Percentiles rank a stretch among this genome's conserved stretches.
phyloP scores from a whole-genome alignment of 331 rosid species.

The Telfairia occidentalis region DNA sequence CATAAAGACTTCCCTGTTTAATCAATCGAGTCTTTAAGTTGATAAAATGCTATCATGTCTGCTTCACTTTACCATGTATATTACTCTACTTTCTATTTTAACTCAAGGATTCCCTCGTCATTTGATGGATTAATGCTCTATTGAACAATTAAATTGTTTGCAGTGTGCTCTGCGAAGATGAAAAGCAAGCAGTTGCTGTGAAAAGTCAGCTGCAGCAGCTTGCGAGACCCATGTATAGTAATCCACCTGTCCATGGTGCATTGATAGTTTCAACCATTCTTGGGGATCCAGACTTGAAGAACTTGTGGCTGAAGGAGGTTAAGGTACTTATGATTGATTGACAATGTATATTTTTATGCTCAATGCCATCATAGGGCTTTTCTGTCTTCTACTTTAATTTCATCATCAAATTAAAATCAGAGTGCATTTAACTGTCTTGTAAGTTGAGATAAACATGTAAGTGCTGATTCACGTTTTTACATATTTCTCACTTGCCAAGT shows the following conservation, averaged over 20 bases:
- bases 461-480: neutral
- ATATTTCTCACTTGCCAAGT: neutral
- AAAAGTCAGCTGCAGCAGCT: slow-evolving; percentile 87
- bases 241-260: slow-evolving; percentile 92
- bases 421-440: neutral
- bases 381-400: neutral
- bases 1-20: neutral
- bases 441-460: neutral
- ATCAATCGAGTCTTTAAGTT: neutral
- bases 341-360: neutral
- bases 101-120: neutral
- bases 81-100: neutral
- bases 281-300: slow-evolving; percentile 63
- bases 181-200: slow-evolving; percentile 83
- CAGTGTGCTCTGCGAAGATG: slow-evolving; percentile 84
- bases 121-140: neutral
- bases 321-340: slow-evolving; percentile 33
- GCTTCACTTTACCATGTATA: neutral
- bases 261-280: slow-evolving; percentile 70
- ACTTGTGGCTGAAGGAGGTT: slow-evolving; percentile 80
- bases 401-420: neutral
- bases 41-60: neutral
- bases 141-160: neutral
- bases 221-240: slow-evolving; percentile 95
- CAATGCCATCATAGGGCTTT: neutral